Conservation (phyloP, 2,329 filamentous ascomycete genomes). For the Hirsutella minnesotensis region DNA sequence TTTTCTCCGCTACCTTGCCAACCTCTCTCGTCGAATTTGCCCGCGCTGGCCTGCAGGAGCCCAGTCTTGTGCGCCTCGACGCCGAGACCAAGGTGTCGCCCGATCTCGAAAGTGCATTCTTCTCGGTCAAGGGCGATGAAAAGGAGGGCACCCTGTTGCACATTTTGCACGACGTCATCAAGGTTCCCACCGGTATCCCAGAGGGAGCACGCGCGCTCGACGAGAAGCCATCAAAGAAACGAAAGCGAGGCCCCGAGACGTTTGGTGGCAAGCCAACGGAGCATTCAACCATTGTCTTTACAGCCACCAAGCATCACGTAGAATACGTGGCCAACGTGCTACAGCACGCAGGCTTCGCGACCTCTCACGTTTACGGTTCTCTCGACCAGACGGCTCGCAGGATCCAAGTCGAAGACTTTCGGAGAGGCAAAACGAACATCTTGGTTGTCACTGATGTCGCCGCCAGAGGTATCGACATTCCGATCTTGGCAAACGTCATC, state of each 20-base stretch:
- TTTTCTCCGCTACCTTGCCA: slow-evolving; percentile 92
- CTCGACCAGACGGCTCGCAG: slow-evolving; percentile 89
- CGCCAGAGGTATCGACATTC: slow-evolving; percentile 94
- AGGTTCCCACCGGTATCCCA: slow-evolving; percentile 63
- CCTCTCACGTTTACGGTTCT: slow-evolving; percentile 90
- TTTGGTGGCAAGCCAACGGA: slow-evolving; percentile 59
- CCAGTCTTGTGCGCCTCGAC: slow-evolving; percentile 79
- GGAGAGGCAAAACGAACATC: slow-evolving; percentile 74
- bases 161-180: slow-evolving; percentile 82
- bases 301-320: slow-evolving; percentile 93
- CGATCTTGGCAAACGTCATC: slow-evolving; percentile 89
- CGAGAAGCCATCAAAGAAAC: slow-evolving; percentile 49
- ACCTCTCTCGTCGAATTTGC: slow-evolving; percentile 95
- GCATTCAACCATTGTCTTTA: slow-evolving; percentile 90
- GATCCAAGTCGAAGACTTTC: slow-evolving; percentile 83
- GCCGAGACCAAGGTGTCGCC: slow-evolving; percentile 93
- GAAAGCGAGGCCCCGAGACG: slow-evolving; percentile 50
- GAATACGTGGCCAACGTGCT: slow-evolving; percentile 83
- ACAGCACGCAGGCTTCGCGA: slow-evolving; percentile 69
- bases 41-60: slow-evolving; percentile 83
- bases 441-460: slow-evolving; percentile 95
- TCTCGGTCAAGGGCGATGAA: slow-evolving; percentile 81
- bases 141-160: slow-evolving; percentile 89
- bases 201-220: slow-evolving; percentile 36
- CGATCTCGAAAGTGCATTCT: slow-evolving; percentile 91